A percentile compares a stretch with the other conserved stretches of the same genome.
Conservation (phyloP, 1,139 yeast species). For the Nakaseomyces nivariensis region DNA sequence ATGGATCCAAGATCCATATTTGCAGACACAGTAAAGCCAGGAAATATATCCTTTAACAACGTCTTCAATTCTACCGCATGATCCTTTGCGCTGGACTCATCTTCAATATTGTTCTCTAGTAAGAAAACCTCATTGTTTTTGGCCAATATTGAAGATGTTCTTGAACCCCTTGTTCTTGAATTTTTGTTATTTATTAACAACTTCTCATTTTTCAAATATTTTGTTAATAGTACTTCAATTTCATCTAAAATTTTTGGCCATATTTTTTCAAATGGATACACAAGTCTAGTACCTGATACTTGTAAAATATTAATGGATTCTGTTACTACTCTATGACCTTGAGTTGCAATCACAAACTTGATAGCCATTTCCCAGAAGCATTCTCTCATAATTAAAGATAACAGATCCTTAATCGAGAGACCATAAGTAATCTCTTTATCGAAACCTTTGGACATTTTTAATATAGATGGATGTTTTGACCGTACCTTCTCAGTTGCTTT, state of each 20-base stretch:
- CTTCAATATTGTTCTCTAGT: slow-evolving; percentile 24
- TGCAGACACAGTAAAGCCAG: slow-evolving; percentile 42
- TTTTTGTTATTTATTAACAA: slow-evolving; percentile 4
- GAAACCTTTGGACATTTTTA: slow-evolving; percentile 20
- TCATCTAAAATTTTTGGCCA: slow-evolving; percentile 55
- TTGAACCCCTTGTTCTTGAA: slow-evolving; percentile 6
- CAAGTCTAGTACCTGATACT: slow-evolving; percentile 17
- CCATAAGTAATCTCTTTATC: slow-evolving; percentile 26
- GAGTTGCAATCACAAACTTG: slow-evolving; percentile 53
- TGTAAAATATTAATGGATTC: slow-evolving; percentile 40
- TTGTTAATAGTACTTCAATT: slow-evolving; percentile 36
- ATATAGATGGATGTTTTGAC: slow-evolving; percentile 39
- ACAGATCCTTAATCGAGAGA: slow-evolving; percentile 35
- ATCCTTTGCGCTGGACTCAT: slow-evolving; percentile 27
- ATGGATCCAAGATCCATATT: slow-evolving; percentile 34
- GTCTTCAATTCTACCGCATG: slow-evolving; percentile 38
- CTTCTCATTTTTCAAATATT: slow-evolving; percentile 16
- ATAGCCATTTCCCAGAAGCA: slow-evolving; percentile 60
- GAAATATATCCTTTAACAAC: slow-evolving; percentile 49
- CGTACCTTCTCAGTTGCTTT: slow-evolving; percentile 59
- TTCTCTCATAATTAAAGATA: slow-evolving; percentile 55
- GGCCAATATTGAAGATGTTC: background rate
- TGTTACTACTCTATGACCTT: slow-evolving; percentile 56
- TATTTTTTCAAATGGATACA: slow-evolving; percentile 41
- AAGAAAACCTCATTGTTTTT: slow-evolving; percentile 34